Percentiles rank a stretch among this genome's conserved stretches.
phyloP scores from a whole-genome alignment of 106 monocot species.

The Acanthochlamys bracteata region DNA sequence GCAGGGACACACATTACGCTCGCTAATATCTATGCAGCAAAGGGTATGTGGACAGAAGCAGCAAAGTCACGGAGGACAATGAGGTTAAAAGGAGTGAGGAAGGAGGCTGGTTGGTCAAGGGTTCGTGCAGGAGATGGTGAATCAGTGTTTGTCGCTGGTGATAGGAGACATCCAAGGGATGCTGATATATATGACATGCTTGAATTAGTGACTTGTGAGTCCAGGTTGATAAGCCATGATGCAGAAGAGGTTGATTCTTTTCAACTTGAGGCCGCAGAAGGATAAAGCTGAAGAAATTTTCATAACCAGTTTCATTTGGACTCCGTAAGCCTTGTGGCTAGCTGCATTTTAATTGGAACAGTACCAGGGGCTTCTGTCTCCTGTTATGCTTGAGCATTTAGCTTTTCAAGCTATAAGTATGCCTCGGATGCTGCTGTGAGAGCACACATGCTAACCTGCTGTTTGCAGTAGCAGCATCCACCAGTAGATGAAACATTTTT shows the following conservation, averaged over 20 bases:
- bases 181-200: constrained; percentile 34
- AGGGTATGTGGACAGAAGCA: constrained; percentile 61
- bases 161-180: constrained; percentile 17
- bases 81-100: constrained; percentile 67
- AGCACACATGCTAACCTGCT: too few relatives aligned
- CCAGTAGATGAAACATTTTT: too few relatives aligned
- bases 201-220: constrained; percentile 20
- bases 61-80: constrained; percentile 44
- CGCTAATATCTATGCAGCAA: constrained; percentile 61
- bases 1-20: constrained; percentile 51
- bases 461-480: too few relatives aligned
- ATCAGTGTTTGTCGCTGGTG: constrained; percentile 28
- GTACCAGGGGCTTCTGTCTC: too few relatives aligned
- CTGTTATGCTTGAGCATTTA: too few relatives aligned
- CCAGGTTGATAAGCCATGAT: constrained; percentile 4
- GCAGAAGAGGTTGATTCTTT: not conserved
- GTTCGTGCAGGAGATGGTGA: constrained; percentile 22
- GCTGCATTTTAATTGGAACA: too few relatives aligned
- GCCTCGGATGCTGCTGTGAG: too few relatives aligned
- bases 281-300: too few relatives aligned
- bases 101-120: constrained; percentile 78
- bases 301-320: too few relatives aligned
- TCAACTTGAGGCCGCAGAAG: too few relatives aligned
- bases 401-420: too few relatives aligned
- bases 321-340: too few relatives aligned